A percentile compares a stretch with the other conserved stretches of the same genome.
These are phyloP conservation scores for Leishmania amazonensis DNA, from an alignment of 208 protist genomes.

Conservation along the genomic window DNA sequence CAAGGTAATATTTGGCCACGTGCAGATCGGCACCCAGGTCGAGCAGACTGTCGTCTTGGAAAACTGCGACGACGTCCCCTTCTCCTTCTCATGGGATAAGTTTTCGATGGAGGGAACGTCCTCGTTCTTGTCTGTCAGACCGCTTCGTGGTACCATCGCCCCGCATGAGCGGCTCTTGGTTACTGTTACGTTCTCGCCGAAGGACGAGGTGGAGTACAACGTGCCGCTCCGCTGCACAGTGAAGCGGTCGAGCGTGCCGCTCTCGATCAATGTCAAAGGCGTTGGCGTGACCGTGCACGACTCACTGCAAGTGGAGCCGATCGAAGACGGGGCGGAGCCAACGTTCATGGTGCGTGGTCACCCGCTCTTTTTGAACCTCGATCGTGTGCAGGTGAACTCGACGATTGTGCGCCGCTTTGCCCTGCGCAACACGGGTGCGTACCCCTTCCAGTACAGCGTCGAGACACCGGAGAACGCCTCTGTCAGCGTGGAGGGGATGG, in stretches of 20 bases:
- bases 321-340: slow-evolving; percentile 37
- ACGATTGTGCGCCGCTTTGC: slow-evolving; percentile 69
- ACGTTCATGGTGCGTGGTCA: slow-evolving; percentile 42
- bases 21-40: slow-evolving; percentile 81
- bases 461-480: slow-evolving; percentile 44
- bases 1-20: slow-evolving; percentile 92
- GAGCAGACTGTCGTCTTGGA: slow-evolving; percentile 88
- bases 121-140: slow-evolving; percentile 74
- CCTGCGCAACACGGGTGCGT: slow-evolving; percentile 91
- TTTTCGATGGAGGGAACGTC: slow-evolving; percentile 38
- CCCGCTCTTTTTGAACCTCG: slow-evolving; percentile 80
- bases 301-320: slow-evolving; percentile 68
- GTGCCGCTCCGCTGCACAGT: slow-evolving; percentile 90
- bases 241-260: slow-evolving; percentile 89
- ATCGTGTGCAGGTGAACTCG: slow-evolving; percentile 94
- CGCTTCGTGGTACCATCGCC: slow-evolving; percentile 79
- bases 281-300: slow-evolving; percentile 94
- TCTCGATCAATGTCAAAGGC: slow-evolving; percentile 97
- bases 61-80: slow-evolving; percentile 94
- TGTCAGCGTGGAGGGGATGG: slow-evolving; percentile 53
- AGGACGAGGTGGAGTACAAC: slow-evolving; percentile 94
- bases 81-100: slow-evolving; percentile 93
- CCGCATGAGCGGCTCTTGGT: slow-evolving; percentile 77
- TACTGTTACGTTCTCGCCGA: slow-evolving; percentile 84
- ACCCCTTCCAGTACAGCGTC: slow-evolving; percentile 88